Evolutionary conservation across 768 basidiomycete species (phyloP).

Genomic region (Trametes cingulata): DNA sequence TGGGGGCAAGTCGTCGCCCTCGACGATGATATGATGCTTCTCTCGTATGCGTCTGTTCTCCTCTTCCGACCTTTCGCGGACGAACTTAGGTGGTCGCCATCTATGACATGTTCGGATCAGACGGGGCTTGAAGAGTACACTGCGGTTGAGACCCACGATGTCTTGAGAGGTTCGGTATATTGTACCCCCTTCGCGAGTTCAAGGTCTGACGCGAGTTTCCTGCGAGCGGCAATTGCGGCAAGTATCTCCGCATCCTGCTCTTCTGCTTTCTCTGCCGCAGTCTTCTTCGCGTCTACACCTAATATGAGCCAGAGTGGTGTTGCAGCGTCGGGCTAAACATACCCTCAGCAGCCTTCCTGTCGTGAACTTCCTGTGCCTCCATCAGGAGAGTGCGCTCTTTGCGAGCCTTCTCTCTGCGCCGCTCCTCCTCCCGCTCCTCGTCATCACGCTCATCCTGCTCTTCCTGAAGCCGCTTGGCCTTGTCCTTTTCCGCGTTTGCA

Average conservation of each 20-base stretch:
- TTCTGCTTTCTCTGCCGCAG: slow-evolving; percentile 78
- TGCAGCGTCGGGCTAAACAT: slow-evolving; percentile 11
- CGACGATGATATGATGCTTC: slow-evolving; percentile 92
- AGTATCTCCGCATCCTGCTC: slow-evolving; percentile 91
- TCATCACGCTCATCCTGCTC: slow-evolving; percentile 66
- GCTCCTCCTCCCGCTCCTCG: slow-evolving; percentile 78
- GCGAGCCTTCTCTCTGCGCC: slow-evolving; percentile 68
- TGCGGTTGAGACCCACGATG: slow-evolving; percentile 56
- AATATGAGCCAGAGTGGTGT: slow-evolving; percentile 18
- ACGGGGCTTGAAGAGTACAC: not conserved
- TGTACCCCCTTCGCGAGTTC: slow-evolving; percentile 92
- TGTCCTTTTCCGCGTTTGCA: slow-evolving; percentile 53
- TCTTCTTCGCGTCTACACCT: slow-evolving; percentile 77
- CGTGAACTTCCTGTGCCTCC: slow-evolving; percentile 95
- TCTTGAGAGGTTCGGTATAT: slow-evolving; percentile 83
- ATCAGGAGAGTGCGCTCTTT: slow-evolving; percentile 86
- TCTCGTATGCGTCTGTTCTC: slow-evolving; percentile 78
- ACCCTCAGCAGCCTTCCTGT: slow-evolving; percentile 82
- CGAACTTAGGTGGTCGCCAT: slow-evolving; percentile 86
- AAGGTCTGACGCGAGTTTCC: slow-evolving; percentile 89
- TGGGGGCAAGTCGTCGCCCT: slow-evolving; percentile 91
- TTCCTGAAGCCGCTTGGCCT: slow-evolving; percentile 49
- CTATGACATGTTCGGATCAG: slow-evolving; percentile 40
- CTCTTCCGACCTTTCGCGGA: slow-evolving; percentile 68
- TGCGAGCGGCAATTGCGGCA: slow-evolving; percentile 85